Evolutionary conservation across 257 asterid species (phyloP), one percentile per base, ranked within the genome.

Genomic region (Verbascum thapsus): DNA sequence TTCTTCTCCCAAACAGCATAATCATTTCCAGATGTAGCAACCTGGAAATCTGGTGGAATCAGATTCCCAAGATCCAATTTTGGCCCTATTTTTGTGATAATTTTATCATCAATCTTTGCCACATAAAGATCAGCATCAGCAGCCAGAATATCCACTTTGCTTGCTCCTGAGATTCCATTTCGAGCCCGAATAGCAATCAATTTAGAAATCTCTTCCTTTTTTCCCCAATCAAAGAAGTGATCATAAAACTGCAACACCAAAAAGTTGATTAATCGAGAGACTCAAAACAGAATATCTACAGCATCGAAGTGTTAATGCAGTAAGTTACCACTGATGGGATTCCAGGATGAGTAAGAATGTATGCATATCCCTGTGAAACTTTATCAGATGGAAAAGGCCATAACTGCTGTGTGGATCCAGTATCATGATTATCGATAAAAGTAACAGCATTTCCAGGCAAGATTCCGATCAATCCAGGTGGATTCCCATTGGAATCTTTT

Each of bases 341-440:
- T 15, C 98, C 96, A 7, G 98, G 95, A 55, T 91, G 98, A 1
- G 96, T 83, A 20, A 91, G 95, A 23, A 91, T 91, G 39, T 91
- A 91, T 15, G 88, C 98, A 45, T 91, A 91, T 66, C 98, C 98
- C 12, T 55, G 82, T 53, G 72, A 65, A 50, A 91, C 90, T 67
- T 86, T 88, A 35, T 91, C 95, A 0, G 76, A 55, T 2, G 96
- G 98, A 42, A 91, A 88, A 12, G 96, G 95, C 95, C 95, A 91
- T 6, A 69, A 0, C 0, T 61, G 63, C 82, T 88, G 92, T 4
- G 95, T 82, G 1, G 95, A 86, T 23, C 90, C 95, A 0, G 98
- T 86, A 65, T 88, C 95, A 15, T 91, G 96, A 69, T 91, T 88
- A 53, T 91, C 98, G 10, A 91, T 75, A 43, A 91, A 91, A 0